Base-by-base conservation (phyloP, 371 early-diverging fungal genomes). In the Actinomucor elegans region DNA sequence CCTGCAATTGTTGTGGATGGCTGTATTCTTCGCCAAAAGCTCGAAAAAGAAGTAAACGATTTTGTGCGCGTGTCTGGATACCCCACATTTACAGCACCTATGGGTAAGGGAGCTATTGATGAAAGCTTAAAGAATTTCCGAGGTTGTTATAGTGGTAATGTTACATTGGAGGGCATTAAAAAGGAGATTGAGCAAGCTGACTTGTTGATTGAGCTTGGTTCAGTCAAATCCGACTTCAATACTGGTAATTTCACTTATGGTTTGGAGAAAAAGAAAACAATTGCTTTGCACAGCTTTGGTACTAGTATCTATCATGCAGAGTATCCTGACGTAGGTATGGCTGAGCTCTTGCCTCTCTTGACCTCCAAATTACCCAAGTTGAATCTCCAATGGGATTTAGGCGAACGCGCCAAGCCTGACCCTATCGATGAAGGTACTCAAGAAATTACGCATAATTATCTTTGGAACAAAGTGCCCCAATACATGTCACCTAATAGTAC, bases 171-270 rank as follows among this genome's bases (percentile, higher is more conserved):
- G 17, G 58, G 60, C 20, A 52, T 75, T 17, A 45, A 37, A 45
- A 43, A 64, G 10, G 74, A 71, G 31, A 64, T 81, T 12, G 56
- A 66, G 35, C 15, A 55, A 9, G 41, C 70, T 9, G 78, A 81
- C 37, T 50, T 77, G 35, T 63, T 81, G 20, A 41, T 81, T 17
- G 67, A 69, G 21, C 35, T 81, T 27, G 80, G 80, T 5, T 49
- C 73, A 8, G 48, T 79, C 52, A 66, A 71, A 33, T 58, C 73
- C 32, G 82, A 81, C 57, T 77, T 73, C 55, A 81, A 81, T 48
- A 79, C 78, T 5, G 82, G 77, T 45, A 72, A 71, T 18, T 80
- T 73, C 57, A 59, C 74, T 3, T 65, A 58, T 33, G 55, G 49
- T 15, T 32, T 68, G 24, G 73, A 66, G 17, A 55, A 36, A 10